Evolutionary conservation across 2,329 filamentous ascomycete genomes (phyloP).

Genomic region (Apiospora koreana): DNA sequence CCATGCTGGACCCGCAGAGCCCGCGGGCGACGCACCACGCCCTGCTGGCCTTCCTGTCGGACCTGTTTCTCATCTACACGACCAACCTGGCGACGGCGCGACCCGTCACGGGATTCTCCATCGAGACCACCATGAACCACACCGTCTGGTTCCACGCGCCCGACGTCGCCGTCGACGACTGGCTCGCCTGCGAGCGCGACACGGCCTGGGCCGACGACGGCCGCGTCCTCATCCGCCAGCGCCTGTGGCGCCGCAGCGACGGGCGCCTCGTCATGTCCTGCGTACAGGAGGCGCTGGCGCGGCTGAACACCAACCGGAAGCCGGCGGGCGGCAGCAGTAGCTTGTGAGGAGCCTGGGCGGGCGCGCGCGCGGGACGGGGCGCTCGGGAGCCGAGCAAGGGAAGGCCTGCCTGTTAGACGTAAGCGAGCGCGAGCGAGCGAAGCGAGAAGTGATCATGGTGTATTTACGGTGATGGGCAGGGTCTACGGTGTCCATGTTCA

Average conservation of each 20-base stretch:
- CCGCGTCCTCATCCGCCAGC: conserved; percentile 19
- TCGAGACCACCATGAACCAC: conserved; percentile 18
- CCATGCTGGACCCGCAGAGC: background rate
- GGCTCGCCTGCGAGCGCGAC: conserved; percentile 18
- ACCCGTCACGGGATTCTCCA: conserved; percentile 10
- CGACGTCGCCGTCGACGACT: conserved; percentile 15
- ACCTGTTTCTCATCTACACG: conserved; percentile 14
- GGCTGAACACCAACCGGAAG: conserved; percentile 2
- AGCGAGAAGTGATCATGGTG: background rate
- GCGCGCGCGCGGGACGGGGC: background rate
- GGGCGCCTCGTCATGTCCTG: conserved; percentile 17
- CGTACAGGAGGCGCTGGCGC: conserved; percentile 18
- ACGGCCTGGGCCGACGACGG: conserved; percentile 20
- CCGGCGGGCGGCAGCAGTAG: background rate
- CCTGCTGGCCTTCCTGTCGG: conserved; percentile 13
- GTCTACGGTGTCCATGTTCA: background rate
- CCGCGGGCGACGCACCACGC: conserved; percentile 11
- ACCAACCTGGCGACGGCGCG: conserved; percentile 13
- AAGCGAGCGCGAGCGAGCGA: background rate
- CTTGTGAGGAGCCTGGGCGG: background rate
- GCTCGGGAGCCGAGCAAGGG: no score
- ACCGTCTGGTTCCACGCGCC: conserved; percentile 19
- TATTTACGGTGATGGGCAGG: no score
- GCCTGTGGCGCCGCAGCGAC: conserved; percentile 15
- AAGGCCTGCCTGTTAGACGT: no score